Evolutionary conservation across 2,329 filamentous ascomycete genomes (phyloP).

Genomic region (Sclerotinia sclerotiorum): DNA sequence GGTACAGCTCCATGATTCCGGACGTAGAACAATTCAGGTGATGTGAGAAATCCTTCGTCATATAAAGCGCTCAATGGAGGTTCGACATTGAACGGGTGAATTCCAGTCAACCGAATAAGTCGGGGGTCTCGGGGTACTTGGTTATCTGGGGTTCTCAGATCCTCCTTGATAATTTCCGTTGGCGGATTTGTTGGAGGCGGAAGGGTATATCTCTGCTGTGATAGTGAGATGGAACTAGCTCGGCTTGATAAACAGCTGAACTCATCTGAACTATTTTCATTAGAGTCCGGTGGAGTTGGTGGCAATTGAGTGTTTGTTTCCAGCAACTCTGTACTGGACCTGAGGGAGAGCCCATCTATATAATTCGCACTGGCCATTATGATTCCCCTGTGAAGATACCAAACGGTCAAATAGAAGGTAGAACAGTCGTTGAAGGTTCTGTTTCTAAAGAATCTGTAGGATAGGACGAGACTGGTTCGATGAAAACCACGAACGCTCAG

Average conservation of each 20-base stretch:
- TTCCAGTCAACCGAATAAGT: conserved; percentile 81
- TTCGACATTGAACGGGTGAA: conserved; percentile 90
- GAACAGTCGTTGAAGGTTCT: not conserved
- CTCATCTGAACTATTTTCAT: conserved; percentile 33
- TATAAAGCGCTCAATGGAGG: conserved; percentile 76
- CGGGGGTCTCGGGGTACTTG: conserved; percentile 79
- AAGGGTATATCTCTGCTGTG: conserved; percentile 49
- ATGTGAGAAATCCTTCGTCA: conserved; percentile 80
- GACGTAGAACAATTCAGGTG: conserved; percentile 86
- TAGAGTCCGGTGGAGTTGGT: conserved; percentile 38
- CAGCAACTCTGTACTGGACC: not conserved
- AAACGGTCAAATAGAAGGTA: not conserved
- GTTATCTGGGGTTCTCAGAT: conserved; percentile 78
- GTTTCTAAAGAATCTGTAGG: not conserved
- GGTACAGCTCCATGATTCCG: conserved; percentile 87
- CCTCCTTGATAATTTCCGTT: conserved; percentile 66
- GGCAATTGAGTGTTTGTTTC: conserved; percentile 27
- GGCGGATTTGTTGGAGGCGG: conserved; percentile 62
- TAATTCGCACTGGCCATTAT: conserved; percentile 6
- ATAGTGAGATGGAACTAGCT: conserved; percentile 25
- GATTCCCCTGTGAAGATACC: not conserved
- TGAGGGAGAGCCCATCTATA: not conserved
- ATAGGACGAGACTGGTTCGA: not conserved
- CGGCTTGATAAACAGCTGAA: conserved; percentile 28
- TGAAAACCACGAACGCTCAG: not conserved